Conservation (phyloP, 495 filamentous ascomycete species). For the Pseudevernia furfuracea region DNA sequence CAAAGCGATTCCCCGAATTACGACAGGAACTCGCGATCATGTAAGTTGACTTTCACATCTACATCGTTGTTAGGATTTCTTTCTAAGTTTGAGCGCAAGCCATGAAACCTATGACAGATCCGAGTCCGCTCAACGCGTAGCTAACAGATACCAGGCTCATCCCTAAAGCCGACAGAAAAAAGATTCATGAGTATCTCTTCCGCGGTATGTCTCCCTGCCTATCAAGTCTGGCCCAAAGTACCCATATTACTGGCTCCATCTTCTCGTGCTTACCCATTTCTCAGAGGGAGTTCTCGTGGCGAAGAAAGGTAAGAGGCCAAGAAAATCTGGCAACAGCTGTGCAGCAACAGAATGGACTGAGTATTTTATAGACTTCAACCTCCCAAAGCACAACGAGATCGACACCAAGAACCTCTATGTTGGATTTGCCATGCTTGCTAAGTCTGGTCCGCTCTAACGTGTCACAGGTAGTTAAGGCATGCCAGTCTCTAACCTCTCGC, state of each 20-base stretch:
- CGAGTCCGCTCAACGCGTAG: background rate
- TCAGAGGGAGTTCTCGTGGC: constrained; percentile 96
- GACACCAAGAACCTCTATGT: constrained; percentile 97
- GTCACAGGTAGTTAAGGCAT: constrained; percentile 82
- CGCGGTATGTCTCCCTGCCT: constrained; percentile 54
- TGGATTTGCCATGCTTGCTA: constrained; percentile 17
- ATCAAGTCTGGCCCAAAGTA: background rate
- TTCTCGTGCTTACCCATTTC: constrained; percentile 24
- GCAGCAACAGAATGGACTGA: no score
- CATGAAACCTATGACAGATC: background rate
- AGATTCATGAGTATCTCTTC: constrained; percentile 99
- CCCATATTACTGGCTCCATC: constrained; percentile 1
- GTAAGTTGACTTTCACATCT: constrained; percentile 30
- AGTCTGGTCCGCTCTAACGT: constrained; percentile 4
- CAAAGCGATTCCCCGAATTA: constrained; percentile 53
- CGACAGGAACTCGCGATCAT: constrained; percentile 55
- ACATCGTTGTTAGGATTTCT: no score
- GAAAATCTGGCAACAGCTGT: no score
- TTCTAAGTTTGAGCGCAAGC: background rate
- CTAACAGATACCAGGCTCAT: constrained; percentile 63
- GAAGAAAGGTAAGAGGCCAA: no score
- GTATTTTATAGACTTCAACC: no score
- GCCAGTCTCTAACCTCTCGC: constrained; percentile 94
- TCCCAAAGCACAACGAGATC: constrained; percentile 85
- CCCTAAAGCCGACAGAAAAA: constrained; percentile 98